Evolutionary conservation across 306 rosid genomes (phyloP).

Genomic region (Fragaria ananassa): DNA sequence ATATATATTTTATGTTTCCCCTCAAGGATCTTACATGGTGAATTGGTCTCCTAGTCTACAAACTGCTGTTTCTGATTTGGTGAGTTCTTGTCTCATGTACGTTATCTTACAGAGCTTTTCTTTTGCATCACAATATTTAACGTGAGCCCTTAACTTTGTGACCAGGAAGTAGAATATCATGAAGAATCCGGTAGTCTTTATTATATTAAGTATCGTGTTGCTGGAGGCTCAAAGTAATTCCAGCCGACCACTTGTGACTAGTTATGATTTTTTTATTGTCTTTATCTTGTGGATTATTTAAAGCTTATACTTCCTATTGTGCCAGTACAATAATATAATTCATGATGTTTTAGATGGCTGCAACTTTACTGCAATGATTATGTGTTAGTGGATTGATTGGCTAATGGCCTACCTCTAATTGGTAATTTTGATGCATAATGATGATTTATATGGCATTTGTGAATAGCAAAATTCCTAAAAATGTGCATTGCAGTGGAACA

Average conservation of each 20-base stretch:
- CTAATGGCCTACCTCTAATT: neutral
- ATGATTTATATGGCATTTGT: neutral
- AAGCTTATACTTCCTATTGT: neutral
- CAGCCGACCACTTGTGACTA: neutral
- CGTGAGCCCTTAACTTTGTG: constrained; percentile 28
- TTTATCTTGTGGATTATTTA: neutral
- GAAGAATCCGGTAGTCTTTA: constrained; percentile 89
- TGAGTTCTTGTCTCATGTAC: constrained; percentile 30
- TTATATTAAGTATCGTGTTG: constrained; percentile 83
- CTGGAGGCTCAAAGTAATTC: constrained; percentile 59
- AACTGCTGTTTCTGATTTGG: constrained; percentile 98
- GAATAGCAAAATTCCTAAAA: neutral
- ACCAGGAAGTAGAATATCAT: constrained; percentile 92
- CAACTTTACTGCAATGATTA: neutral
- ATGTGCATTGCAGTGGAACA: neutral
- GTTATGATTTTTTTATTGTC: neutral
- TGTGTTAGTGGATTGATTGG: neutral
- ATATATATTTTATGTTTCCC: neutral
- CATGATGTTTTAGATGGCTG: neutral
- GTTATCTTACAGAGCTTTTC: constrained; percentile 5
- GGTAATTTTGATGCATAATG: neutral
- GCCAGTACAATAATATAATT: neutral
- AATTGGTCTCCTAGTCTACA: constrained; percentile 96
- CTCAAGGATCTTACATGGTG: constrained; percentile 84
- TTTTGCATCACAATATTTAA: constrained; percentile 20